Evolutionary conservation across 2,329 filamentous ascomycete genomes (phyloP).

Genomic region (Fusarium incarnatum): DNA sequence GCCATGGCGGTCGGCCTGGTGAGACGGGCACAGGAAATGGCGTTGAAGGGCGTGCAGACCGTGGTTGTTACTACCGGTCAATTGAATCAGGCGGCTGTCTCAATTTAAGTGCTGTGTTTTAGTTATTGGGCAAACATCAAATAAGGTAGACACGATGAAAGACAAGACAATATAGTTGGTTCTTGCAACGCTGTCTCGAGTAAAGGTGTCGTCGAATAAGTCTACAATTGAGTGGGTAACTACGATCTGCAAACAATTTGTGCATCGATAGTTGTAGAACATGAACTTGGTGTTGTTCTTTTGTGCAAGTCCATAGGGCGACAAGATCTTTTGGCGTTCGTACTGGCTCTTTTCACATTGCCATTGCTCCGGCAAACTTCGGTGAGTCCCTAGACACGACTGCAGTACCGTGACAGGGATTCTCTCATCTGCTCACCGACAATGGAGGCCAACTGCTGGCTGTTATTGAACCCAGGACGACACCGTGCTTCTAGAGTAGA

Average conservation of each 20-base stretch:
- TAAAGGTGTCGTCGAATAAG: background rate
- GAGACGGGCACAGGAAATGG: slow-evolving; percentile 19
- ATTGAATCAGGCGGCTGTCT: slow-evolving; percentile 24
- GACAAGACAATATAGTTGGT: background rate
- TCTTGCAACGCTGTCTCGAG: background rate
- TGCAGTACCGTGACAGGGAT: background rate
- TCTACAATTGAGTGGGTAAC: background rate
- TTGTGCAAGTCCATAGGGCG: background rate
- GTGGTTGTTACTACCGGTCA: background rate
- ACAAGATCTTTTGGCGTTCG: background rate
- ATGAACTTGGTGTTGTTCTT: background rate
- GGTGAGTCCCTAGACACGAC: background rate
- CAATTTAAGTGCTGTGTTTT: slow-evolving; percentile 4
- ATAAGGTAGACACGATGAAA: background rate
- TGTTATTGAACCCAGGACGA: background rate
- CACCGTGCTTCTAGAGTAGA: background rate
- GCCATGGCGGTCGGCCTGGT: slow-evolving; percentile 1
- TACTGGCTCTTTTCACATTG: background rate
- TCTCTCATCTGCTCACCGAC: background rate
- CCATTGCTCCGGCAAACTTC: background rate
- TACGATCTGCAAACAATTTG: background rate
- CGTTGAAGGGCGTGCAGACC: slow-evolving; percentile 19
- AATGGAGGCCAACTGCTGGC: background rate
- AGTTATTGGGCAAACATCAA: background rate
- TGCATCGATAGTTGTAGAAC: background rate